Percentiles rank a stretch among this genome's conserved stretches.
Conservation (phyloP, 305 asterid genomes). For the Ruellia speciosa region DNA sequence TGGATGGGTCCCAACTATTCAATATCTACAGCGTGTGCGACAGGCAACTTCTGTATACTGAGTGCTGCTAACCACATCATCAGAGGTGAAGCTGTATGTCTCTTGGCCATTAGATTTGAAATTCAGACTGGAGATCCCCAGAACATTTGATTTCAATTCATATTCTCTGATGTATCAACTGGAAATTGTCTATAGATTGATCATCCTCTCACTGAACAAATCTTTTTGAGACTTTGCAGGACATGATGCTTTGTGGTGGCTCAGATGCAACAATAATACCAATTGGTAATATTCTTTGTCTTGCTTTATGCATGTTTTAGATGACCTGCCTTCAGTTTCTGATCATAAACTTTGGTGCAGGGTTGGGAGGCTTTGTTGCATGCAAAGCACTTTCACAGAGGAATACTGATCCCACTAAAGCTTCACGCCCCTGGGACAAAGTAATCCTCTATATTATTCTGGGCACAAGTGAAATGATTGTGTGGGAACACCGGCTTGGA, state of each 20-base stretch:
- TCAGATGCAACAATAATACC: constrained; percentile 88
- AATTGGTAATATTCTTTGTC: constrained; percentile 34
- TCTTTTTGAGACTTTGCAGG: constrained; percentile 50
- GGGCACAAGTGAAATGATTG: not conserved
- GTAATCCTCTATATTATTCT: constrained; percentile 29
- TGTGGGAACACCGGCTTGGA: not conserved
- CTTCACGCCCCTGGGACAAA: constrained; percentile 76
- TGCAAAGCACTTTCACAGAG: constrained; percentile 27
- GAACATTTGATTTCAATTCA: constrained; percentile 9
- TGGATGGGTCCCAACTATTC: constrained; percentile 99
- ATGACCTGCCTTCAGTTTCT: constrained; percentile 12
- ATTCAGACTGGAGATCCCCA: constrained; percentile 18
- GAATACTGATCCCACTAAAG: constrained; percentile 47
- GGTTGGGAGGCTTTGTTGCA: constrained; percentile 28
- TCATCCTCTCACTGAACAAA: constrained; percentile 7
- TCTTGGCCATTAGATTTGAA: constrained; percentile 20
- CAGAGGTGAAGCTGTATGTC: constrained; percentile 91
- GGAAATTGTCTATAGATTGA: constrained; percentile 13
- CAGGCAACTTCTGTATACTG: constrained; percentile 87
- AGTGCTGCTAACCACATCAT: constrained; percentile 95
- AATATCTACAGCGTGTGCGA: constrained; percentile 95
- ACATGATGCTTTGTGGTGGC: constrained; percentile 96
- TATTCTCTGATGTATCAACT: constrained; percentile 13
- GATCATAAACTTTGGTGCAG: constrained; percentile 16
- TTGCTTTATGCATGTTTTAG: not conserved